Conservation (phyloP, 805 yeast genomes). For the Ogataea saltuana region DNA sequence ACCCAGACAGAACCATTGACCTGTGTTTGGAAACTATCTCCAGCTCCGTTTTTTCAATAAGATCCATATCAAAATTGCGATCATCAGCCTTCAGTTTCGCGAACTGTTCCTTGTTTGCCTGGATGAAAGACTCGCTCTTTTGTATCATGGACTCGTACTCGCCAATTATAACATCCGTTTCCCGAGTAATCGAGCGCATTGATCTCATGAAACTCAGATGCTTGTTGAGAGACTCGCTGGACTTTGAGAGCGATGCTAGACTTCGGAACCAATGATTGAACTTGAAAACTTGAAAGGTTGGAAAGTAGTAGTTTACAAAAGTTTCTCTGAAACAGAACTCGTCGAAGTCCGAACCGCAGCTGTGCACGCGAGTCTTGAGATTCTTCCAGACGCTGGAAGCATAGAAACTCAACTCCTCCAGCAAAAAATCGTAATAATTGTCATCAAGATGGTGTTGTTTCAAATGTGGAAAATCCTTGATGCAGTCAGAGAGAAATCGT, state of each 20-base stretch:
- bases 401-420: constrained; percentile 10
- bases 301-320: constrained; percentile 16
- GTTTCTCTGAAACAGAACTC: constrained; percentile 12
- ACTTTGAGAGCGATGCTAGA: constrained; percentile 19
- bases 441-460: constrained; percentile 24
- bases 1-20: constrained; percentile 19
- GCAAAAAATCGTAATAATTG: constrained; percentile 20
- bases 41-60: constrained; percentile 13
- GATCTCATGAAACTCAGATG: constrained; percentile 20
- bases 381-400: constrained; percentile 16
- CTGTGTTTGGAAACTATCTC: constrained; percentile 14
- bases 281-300: constrained; percentile 23
- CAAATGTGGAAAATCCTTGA: constrained; percentile 16
- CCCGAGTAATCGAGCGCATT: constrained; percentile 20
- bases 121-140: constrained; percentile 20
- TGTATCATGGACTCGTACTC: constrained; percentile 24
- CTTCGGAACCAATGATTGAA: constrained; percentile 26
- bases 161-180: constrained; percentile 15
- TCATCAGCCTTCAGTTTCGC: constrained; percentile 11
- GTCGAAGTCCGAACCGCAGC: constrained; percentile 15
- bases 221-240: constrained; percentile 17
- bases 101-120: constrained; percentile 19
- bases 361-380: constrained; percentile 10
- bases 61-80: constrained; percentile 9
- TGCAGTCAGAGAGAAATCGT: constrained; percentile 9